Percentiles rank a stretch among this genome's conserved stretches.
phyloP scores from a whole-genome alignment of 345 rosid genomes.

The Arabidopsis suecica region DNA sequence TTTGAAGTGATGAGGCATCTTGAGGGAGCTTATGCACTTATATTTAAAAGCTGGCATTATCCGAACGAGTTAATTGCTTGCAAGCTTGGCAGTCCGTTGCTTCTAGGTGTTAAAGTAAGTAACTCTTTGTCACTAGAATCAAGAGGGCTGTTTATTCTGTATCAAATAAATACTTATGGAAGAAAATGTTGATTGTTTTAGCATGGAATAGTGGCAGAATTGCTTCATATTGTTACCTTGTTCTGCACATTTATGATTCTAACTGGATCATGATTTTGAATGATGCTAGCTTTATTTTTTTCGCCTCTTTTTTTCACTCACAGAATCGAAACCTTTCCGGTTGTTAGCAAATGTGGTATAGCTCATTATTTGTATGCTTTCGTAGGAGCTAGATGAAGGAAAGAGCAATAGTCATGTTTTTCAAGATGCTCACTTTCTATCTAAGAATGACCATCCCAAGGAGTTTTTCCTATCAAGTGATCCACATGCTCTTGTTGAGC shows the following conservation, averaged over 20 bases:
- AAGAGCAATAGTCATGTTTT: slow-evolving; percentile 54
- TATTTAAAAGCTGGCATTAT: slow-evolving; percentile 89
- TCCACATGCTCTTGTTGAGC: slow-evolving; percentile 89
- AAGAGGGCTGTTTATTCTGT: slow-evolving; percentile 11
- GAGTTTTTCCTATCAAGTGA: slow-evolving; percentile 90
- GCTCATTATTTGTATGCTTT: slow-evolving; percentile 20
- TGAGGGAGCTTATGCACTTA: slow-evolving; percentile 98
- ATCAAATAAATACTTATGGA: slow-evolving; percentile 16
- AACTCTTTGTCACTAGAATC: background rate
- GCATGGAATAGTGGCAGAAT: background rate
- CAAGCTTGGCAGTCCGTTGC: slow-evolving; percentile 95
- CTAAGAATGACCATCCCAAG: slow-evolving; percentile 69
- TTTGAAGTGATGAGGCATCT: slow-evolving; percentile 96
- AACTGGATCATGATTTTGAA: background rate
- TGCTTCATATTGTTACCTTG: slow-evolving; percentile 7
- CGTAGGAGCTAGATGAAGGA: slow-evolving; percentile 67
- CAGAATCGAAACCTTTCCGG: background rate
- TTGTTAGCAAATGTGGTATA: slow-evolving; percentile 17
- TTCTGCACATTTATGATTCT: slow-evolving; percentile 1
- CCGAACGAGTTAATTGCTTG: slow-evolving; percentile 96
- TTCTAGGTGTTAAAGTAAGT: slow-evolving; percentile 93
- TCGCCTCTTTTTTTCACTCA: background rate
- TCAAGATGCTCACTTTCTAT: slow-evolving; percentile 67
- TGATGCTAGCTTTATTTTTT: slow-evolving; percentile 7
- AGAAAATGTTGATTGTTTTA: slow-evolving; percentile 11